Base-by-base conservation (phyloP, 75 land plant genomes). In the Selaginella tamariscina region DNA sequence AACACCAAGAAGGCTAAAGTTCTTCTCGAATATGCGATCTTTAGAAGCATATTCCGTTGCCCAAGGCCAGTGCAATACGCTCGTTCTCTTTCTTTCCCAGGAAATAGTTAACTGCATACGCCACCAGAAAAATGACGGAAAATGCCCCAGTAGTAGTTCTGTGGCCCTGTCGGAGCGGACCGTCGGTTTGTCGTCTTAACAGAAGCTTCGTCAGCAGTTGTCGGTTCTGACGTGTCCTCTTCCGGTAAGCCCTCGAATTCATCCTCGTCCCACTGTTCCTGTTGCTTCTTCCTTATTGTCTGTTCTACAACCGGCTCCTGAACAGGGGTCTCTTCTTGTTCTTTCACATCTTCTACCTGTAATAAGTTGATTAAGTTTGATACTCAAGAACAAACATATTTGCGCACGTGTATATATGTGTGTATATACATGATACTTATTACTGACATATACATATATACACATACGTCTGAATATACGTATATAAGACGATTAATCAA, bases 261-360 rank as follows among this genome's bases (percentile, higher is more conserved):
- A 54, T 91, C 97, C 72, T 91, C 97, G 66, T 91, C 97, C 97
- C 94, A 91, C 67, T 71, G 81, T n/a, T 91, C 89, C 32, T 72
- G 57, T 18, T 71, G 29, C 5, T 8, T 1, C 2, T 21, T 13
- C 5, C 13, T 1, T 24, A 11, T 32, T 15, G 1, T 24, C 13
- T 21, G 39, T 1, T 22, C 18, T 13, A 20, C 65, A 59, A 2
- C 67, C 20, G 68, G 55, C 8, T 71, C 54, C 13, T 20, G 54
- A 23, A 29, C 54, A 64, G 29, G 1, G 32, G 24, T 1, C 15
- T 24, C 30, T 71, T 66, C 0, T 39, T 32, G 26, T 31, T 72
- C n/a, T n/a, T n/a, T n/a, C n/a, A n/a, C n/a, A n/a, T 44, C 15
- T 2, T 13, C 27, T 21, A 29, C 72, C 29, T 1, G 13, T 13